These are phyloP conservation scores for Penicillium atrosanguineum DNA, from an alignment of 495 filamentous ascomycete species.

Conservation along the genomic window DNA sequence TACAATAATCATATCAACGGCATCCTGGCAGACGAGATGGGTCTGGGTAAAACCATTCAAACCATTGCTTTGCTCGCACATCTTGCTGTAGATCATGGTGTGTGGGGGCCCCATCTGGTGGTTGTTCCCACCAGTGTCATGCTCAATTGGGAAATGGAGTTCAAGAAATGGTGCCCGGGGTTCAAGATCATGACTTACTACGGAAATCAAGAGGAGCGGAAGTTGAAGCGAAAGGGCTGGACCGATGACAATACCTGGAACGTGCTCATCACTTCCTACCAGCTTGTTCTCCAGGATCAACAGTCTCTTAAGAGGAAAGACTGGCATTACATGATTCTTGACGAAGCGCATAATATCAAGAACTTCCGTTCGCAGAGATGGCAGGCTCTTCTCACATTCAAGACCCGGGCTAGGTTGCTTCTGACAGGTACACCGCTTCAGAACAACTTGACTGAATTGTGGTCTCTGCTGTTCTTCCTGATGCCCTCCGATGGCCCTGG, in stretches of 20 bases:
- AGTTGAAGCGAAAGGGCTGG: slow-evolving; percentile 88
- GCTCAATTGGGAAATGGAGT: slow-evolving; percentile 99
- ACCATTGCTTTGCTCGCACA: slow-evolving; percentile 94
- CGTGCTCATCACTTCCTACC: slow-evolving; percentile 95
- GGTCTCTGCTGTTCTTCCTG: slow-evolving; percentile 95
- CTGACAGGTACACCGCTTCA: slow-evolving; percentile 95
- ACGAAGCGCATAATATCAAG: slow-evolving; percentile 99
- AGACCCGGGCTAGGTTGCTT: slow-evolving; percentile 80
- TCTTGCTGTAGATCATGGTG: slow-evolving; percentile 82
- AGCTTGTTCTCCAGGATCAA: slow-evolving; percentile 90
- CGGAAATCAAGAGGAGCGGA: slow-evolving; percentile 86
- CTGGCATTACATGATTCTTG: slow-evolving; percentile 98
- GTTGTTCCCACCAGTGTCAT: slow-evolving; percentile 98
- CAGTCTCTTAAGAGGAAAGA: slow-evolving; percentile 86
- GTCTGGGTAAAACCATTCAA: slow-evolving; percentile 97
- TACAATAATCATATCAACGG: slow-evolving; percentile 94
- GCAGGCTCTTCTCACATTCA: slow-evolving; percentile 91
- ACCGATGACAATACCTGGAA: slow-evolving; percentile 88
- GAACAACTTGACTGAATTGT: slow-evolving; percentile 94
- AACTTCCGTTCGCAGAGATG: slow-evolving; percentile 97
- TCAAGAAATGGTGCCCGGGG: slow-evolving; percentile 98
- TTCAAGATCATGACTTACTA: slow-evolving; percentile 99
- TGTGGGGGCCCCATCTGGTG: slow-evolving; percentile 95
- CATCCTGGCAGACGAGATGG: slow-evolving; percentile 99
- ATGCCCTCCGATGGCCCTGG: slow-evolving; percentile 78